Conservation (phyloP, 2,329 filamentous ascomycete species). For the Drechslera avenae region DNA sequence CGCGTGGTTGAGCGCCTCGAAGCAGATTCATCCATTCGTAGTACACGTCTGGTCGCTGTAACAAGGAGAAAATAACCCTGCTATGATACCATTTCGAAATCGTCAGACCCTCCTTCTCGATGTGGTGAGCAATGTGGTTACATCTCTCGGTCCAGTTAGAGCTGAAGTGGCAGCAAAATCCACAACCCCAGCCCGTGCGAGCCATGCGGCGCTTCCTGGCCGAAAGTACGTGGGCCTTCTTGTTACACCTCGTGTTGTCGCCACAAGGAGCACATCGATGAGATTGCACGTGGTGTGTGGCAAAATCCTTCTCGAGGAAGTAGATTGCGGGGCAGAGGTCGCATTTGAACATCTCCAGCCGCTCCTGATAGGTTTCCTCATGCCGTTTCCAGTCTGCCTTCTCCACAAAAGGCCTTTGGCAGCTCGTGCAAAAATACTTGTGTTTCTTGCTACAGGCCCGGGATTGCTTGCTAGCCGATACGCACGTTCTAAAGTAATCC, state of each 20-base stretch:
- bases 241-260: constrained; percentile 51
- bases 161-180: constrained; percentile 68
- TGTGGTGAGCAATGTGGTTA: constrained; percentile 69
- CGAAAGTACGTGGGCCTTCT: constrained; percentile 55
- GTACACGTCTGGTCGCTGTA: constrained; percentile 65
- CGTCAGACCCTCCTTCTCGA: constrained; percentile 58
- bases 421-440: constrained; percentile 49
- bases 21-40: constrained; percentile 57
- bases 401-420: constrained; percentile 65
- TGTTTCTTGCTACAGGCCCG: constrained; percentile 28
- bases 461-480: constrained; percentile 30
- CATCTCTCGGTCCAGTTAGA: constrained; percentile 66
- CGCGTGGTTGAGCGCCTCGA: constrained; percentile 18
- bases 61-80: constrained; percentile 66
- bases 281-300: constrained; percentile 66
- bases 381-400: constrained; percentile 73
- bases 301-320: constrained; percentile 69
- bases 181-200: constrained; percentile 69
- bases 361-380: constrained; percentile 70
- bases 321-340: constrained; percentile 68
- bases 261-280: constrained; percentile 60
- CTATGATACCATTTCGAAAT: constrained; percentile 70
- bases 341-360: constrained; percentile 67
- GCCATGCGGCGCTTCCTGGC: constrained; percentile 20
- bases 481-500: constrained; percentile 38